Conservation (phyloP, 2,329 filamentous ascomycete genomes). For the Botrytis cinerea region DNA sequence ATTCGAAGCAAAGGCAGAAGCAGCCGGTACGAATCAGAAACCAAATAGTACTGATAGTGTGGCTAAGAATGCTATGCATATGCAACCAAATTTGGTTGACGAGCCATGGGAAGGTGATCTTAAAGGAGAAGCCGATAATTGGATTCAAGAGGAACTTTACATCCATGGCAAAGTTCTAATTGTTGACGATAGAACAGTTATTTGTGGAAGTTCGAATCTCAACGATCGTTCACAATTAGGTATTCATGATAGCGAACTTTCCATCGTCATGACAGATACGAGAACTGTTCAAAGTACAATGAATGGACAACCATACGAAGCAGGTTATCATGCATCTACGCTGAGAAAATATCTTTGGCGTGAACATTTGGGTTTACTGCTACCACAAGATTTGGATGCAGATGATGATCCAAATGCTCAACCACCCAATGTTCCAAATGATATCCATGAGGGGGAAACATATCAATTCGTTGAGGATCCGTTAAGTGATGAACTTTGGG, state of each 20-base stretch:
- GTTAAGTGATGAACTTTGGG: conserved; percentile 64
- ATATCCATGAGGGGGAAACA: conserved; percentile 62
- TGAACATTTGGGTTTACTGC: conserved; percentile 83
- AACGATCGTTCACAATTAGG: conserved; percentile 90
- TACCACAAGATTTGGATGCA: conserved; percentile 69
- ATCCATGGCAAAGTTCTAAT: conserved; percentile 91
- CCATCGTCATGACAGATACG: conserved; percentile 85
- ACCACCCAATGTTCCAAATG: conserved; percentile 69
- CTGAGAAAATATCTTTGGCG: conserved; percentile 83
- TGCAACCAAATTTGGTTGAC: conserved; percentile 61
- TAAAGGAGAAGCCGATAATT: conserved; percentile 79
- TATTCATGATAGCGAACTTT: conserved; percentile 86
- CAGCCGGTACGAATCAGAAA: conserved; percentile 38
- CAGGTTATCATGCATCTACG: conserved; percentile 79
- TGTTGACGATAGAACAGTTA: conserved; percentile 79
- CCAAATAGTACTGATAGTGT: conserved; percentile 49
- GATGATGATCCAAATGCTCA: conserved; percentile 70
- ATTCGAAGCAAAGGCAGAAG: conserved; percentile 53
- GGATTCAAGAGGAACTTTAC: conserved; percentile 95
- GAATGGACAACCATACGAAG: conserved; percentile 75
- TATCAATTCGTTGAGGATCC: conserved; percentile 72
- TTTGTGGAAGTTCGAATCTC: conserved; percentile 86
- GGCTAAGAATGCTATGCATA: conserved; percentile 81
- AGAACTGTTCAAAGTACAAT: conserved; percentile 70
- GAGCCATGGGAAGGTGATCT: conserved; percentile 75